Percentiles rank a stretch among this genome's conserved stretches.
Conservation (phyloP, 75 land plant genomes). For the Isoetes taiwanensis region DNA sequence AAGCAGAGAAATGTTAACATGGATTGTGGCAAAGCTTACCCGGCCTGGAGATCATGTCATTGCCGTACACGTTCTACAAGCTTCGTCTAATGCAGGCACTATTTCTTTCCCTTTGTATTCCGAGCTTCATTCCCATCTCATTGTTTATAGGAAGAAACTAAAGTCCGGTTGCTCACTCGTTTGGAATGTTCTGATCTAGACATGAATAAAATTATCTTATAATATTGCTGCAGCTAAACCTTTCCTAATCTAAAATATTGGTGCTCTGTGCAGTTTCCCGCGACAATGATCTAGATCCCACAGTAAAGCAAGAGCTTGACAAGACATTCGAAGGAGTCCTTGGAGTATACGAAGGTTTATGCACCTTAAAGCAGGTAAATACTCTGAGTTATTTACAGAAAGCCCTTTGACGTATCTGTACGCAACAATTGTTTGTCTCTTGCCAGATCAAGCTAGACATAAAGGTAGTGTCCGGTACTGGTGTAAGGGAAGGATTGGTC, state of each 20-base stretch:
- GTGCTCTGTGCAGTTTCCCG: too few species aligned
- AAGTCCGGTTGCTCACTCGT: too few species aligned
- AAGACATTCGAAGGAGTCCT: constrained; percentile 33
- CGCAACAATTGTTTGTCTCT: not conserved
- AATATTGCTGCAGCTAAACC: too few species aligned
- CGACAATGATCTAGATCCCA: not conserved
- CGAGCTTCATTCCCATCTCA: not conserved
- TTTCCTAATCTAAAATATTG: too few species aligned
- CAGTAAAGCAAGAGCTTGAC: constrained; percentile 19
- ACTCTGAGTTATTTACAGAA: not conserved
- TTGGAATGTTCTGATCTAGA: too few species aligned
- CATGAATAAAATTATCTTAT: too few species aligned
- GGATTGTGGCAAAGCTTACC: constrained; percentile 45
- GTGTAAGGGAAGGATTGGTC: constrained; percentile 45
- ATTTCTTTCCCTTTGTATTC: not conserved
- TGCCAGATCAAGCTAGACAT: constrained; percentile 33
- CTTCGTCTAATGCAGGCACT: constrained; percentile 13
- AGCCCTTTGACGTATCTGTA: not conserved
- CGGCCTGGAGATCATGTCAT: constrained; percentile 42
- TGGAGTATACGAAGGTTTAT: constrained; percentile 36
- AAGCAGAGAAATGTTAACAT: constrained; percentile 33
- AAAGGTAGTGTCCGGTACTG: constrained; percentile 33
- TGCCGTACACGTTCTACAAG: constrained; percentile 38
- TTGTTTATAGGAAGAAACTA: too few species aligned
- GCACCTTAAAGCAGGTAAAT: constrained; percentile 39